Conservation (phyloP, 495 filamentous ascomycete species). For the Mytilinidion resinicola region DNA sequence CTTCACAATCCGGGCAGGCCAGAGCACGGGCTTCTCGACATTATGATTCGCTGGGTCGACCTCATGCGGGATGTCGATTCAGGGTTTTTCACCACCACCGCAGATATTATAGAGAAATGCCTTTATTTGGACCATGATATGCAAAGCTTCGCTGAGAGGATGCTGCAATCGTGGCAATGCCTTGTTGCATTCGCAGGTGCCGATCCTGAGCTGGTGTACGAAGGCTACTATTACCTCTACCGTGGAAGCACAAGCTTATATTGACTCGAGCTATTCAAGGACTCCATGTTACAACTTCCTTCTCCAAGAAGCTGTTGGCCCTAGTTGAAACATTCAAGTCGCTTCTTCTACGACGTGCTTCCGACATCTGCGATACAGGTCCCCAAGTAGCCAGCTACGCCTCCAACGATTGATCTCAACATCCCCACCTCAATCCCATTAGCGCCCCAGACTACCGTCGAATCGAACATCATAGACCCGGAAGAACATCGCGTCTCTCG, state of each 20-base stretch:
- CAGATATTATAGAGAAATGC: conserved; percentile 4
- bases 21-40: neutral
- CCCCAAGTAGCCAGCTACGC: conserved; percentile 18
- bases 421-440: neutral
- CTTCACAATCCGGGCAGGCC: neutral
- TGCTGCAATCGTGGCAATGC: neutral
- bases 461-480: neutral
- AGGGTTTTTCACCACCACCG: neutral
- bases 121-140: neutral
- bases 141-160: neutral
- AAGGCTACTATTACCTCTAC: conserved; percentile 12
- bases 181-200: neutral
- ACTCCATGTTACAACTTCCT: conserved; percentile 1
- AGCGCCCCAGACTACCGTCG: neutral
- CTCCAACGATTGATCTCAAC: neutral
- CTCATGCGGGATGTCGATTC: neutral
- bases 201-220: neutral
- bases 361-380: conserved; percentile 16
- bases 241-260: neutral
- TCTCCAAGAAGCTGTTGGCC: neutral
- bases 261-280: conserved; percentile 7
- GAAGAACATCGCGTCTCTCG: neutral
- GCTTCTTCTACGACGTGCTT: neutral
- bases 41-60: neutral
- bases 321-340: neutral